Base-by-base conservation (phyloP, 2,329 filamentous ascomycete genomes). In the Talaromyces sp. region DNA sequence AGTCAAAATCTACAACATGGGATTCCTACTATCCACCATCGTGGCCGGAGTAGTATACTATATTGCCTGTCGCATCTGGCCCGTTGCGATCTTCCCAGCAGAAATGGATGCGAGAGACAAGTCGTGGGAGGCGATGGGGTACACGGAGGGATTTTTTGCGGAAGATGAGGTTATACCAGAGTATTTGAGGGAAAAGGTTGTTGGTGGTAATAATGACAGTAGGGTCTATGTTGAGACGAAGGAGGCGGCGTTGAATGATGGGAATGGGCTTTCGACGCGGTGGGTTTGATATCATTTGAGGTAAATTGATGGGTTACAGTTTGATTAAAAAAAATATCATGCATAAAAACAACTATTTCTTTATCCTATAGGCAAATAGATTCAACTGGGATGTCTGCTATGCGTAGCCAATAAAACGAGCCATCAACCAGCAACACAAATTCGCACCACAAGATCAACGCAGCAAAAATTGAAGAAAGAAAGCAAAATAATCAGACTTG, bases 151-250 rank as follows among this genome's bases (percentile, higher is more conserved):
- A 0, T 64, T 64, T 16, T 60, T 60, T 11, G 43, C 62, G 3
- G 62, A 64, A n/a, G 62, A 64, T 60, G 62, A 64, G 19, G 56
- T 64, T 33, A 41, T 64, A 4, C 62, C 62, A 0, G 62, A 64
- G 24, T 64, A 64, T 60, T 33, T 64, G 24, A 45, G 56, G 13
- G 62, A 60, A 33, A 54, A 27, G 35, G 62, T 64, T 10, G 35
- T 60, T 13, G 50, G 37, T 54, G n/a, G 48, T 10, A 35, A 3
- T 37, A 35, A 31, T 31, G 27, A 31, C 7, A 7, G 31, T 33
- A 43, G 45, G n/a, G 13, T 60, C 10, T n/a, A 48, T 48, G 58
- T 47, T 16, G 31, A 35, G 8, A 31, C 24, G 2, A 60, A 60
- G 43, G 58, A 60, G 43, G 33, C n/a, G 10, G n/a, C 31, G 58